Evolutionary conservation across 352 stramenopile genomes (phyloP).

Genomic region (Phytophthora pinifolia): DNA sequence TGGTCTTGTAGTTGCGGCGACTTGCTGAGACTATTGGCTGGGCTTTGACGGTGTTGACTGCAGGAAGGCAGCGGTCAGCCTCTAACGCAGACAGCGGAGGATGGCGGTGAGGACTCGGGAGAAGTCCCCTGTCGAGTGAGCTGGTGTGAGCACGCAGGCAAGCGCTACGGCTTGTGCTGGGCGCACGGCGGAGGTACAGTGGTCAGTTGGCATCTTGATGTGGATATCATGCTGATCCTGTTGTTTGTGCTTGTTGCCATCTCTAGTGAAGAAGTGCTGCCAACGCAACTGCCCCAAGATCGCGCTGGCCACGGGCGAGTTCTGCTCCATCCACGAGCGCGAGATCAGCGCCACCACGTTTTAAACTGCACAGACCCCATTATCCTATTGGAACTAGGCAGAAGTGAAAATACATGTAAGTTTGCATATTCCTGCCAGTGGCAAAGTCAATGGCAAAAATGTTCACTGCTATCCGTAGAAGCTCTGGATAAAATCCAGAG

Average conservation of each 20-base stretch:
- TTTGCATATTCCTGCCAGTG: too few species aligned
- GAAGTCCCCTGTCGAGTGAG: slow-evolving; percentile 36
- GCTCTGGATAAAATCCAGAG: too few species aligned
- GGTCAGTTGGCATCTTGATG: too few species aligned
- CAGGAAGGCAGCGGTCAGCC: slow-evolving; percentile 9
- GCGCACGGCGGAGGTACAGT: slow-evolving; percentile 45
- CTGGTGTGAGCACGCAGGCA: slow-evolving; percentile 45
- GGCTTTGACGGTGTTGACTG: neutral
- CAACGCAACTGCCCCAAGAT: slow-evolving; percentile 29
- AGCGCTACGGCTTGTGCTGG: slow-evolving; percentile 54
- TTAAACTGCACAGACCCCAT: too few species aligned
- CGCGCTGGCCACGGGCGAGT: slow-evolving; percentile 34
- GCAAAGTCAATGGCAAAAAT: too few species aligned
- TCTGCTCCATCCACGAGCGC: slow-evolving; percentile 47
- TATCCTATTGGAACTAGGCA: too few species aligned
- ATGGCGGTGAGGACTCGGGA: neutral
- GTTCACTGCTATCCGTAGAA: too few species aligned
- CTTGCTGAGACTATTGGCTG: too few species aligned
- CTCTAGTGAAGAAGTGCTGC: slow-evolving; percentile 50
- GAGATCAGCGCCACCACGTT: slow-evolving; percentile 12
- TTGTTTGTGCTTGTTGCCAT: neutral
- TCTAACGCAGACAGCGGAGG: slow-evolving; percentile 1
- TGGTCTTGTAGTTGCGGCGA: neutral
- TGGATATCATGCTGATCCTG: too few species aligned
- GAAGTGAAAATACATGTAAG: too few species aligned